Evolutionary conservation across 345 rosid species (phyloP).

Genomic region (Moricandia arvensis): DNA sequence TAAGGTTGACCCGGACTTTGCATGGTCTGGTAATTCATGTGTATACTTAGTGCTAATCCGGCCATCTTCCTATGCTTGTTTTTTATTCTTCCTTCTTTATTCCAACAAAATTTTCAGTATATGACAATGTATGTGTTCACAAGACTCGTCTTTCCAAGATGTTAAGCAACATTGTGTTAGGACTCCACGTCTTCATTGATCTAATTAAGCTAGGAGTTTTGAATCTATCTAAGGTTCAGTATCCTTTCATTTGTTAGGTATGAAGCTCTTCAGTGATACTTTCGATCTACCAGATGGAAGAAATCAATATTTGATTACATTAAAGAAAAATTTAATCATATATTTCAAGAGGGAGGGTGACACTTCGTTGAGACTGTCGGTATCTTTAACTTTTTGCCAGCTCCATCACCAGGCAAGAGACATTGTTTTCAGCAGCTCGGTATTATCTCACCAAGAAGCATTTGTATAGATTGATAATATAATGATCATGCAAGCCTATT

Average conservation of each 20-base stretch:
- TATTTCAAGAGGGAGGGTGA: not conserved
- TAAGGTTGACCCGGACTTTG: too few species aligned
- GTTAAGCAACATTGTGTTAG: not conserved
- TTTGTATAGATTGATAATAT: too few species aligned
- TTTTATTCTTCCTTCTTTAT: too few species aligned
- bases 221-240: not conserved
- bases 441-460: not conserved
- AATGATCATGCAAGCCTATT: too few species aligned
- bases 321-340: not conserved
- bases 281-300: not conserved
- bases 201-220: not conserved
- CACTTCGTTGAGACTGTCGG: not conserved
- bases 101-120: too few species aligned
- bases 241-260: not conserved
- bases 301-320: not conserved
- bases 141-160: not conserved
- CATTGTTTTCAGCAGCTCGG: not conserved
- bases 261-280: not conserved
- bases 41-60: too few species aligned
- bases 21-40: too few species aligned
- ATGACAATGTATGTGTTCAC: not conserved
- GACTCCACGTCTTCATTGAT: not conserved
- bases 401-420: not conserved
- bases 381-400: not conserved
- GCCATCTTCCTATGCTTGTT: too few species aligned